Evolutionary conservation across 2,329 filamentous ascomycete species (phyloP).

Genomic region (Biscogniauxia sp.): DNA sequence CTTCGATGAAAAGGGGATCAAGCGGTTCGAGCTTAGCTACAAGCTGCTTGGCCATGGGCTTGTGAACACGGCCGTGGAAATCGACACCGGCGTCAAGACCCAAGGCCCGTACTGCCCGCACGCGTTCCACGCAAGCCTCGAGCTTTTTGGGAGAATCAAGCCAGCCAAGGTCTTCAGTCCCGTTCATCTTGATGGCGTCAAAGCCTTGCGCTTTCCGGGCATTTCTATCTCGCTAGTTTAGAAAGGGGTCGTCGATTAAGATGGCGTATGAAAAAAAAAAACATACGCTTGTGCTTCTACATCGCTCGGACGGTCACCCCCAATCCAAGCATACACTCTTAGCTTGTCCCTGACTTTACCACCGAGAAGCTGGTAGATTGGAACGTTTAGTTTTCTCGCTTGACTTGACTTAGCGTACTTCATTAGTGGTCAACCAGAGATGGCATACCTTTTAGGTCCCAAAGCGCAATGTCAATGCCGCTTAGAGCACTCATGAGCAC

Average conservation of each 20-base stretch:
- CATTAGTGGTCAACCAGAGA: neutral
- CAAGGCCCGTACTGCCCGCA: slow-evolving; percentile 65
- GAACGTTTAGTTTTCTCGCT: slow-evolving; percentile 55
- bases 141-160: slow-evolving; percentile 68
- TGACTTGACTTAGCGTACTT: neutral
- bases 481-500: slow-evolving; percentile 78
- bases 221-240: slow-evolving; percentile 39
- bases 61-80: slow-evolving; percentile 75
- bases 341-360: slow-evolving; percentile 70
- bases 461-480: slow-evolving; percentile 76
- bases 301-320: slow-evolving; percentile 68
- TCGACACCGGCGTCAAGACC: slow-evolving; percentile 74
- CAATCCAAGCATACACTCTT: slow-evolving; percentile 77
- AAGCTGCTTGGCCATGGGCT: slow-evolving; percentile 78
- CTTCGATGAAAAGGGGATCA: slow-evolving; percentile 72
- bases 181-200: slow-evolving; percentile 74
- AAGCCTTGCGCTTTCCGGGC: slow-evolving; percentile 61
- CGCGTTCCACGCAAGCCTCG: slow-evolving; percentile 61
- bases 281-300: slow-evolving; percentile 60
- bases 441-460: slow-evolving; percentile 66
- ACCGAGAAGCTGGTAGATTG: slow-evolving; percentile 71
- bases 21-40: slow-evolving; percentile 65
- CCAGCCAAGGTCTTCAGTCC: slow-evolving; percentile 73
- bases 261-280: neutral
- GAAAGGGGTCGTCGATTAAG: neutral